phyloP scores from a whole-genome alignment of 495 filamentous ascomycete genomes.

The Copromyces sp. region DNA sequence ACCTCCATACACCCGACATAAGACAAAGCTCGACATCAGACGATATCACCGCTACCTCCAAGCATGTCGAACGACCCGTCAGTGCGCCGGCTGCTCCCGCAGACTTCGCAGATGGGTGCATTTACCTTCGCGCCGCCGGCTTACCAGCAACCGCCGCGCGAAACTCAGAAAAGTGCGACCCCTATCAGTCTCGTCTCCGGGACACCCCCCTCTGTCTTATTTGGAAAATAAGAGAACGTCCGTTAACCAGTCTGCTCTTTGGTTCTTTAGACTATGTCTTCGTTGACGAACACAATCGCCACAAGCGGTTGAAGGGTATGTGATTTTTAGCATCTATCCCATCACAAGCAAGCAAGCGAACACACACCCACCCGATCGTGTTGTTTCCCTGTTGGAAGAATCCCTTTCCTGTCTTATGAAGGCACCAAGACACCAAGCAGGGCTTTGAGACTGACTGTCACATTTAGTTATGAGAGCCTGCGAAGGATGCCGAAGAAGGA shows the following conservation, averaged over 20 bases:
- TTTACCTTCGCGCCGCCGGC: conserved; percentile 49
- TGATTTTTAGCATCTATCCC: not conserved
- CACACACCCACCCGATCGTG: not conserved
- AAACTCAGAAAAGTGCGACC: conserved; percentile 56
- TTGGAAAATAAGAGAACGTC: not conserved
- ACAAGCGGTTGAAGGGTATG: conserved; percentile 92
- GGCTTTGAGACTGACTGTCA: conserved; percentile 14
- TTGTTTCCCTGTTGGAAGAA: not conserved
- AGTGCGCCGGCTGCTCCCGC: conserved; percentile 46
- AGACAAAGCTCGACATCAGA: not conserved
- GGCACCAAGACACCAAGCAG: not conserved
- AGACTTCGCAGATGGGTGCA: conserved; percentile 44
- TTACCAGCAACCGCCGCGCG: conserved; percentile 46
- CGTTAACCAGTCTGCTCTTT: conserved; percentile 3
- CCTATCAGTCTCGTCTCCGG: conserved; percentile 4
- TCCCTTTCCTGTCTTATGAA: not conserved
- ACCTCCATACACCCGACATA: not conserved
- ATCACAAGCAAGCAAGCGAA: not conserved
- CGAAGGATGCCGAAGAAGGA: conserved; percentile 84
- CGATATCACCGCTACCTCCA: not conserved
- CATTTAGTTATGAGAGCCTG: conserved; percentile 90
- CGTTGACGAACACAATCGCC: conserved; percentile 97
- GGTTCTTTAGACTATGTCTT: conserved; percentile 82
- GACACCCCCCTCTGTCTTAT: not conserved
- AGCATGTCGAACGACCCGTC: conserved; percentile 46